Base-by-base conservation (phyloP, 768 basidiomycete genomes). In the Clitopilus passeckerianus region DNA sequence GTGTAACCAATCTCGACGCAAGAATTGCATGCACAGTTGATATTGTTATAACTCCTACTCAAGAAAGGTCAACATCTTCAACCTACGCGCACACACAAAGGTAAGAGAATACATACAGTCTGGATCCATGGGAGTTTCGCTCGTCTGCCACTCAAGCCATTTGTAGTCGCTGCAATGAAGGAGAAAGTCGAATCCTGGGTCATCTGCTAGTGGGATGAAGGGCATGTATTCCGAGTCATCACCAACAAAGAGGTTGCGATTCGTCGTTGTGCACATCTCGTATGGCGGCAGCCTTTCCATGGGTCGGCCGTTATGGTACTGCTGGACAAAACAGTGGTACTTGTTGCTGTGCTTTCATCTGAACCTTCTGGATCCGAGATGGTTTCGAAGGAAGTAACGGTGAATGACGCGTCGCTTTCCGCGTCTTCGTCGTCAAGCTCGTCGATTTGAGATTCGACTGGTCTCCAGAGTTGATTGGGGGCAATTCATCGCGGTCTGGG, bases 161-260 rank as follows among this genome's bases (percentile, higher is more conserved):
- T 65, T 67, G 67, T 87, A 80, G 5, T 80, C 74, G 14, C 65
- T 56, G 1, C 71, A 64, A 62, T 87, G 80, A 15, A 55, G 64
- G 2, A 50, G 30, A 34, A 68, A 70, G 54, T 82, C 63, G 62
- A 90, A 91, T 0, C 53, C 64, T 2, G 78, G 76, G 46, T 90
- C 87, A 64, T 90, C 87, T 0, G 81, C 75, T 56, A 82, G 83
- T 1, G 87, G 87, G 6, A 88, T 69, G 66, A 88, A 90, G 1
- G 76, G 74, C 76, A 89, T 79, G 20, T 72, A 68, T 60, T 77
- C 73, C 6, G 82, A 71, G 59, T 89, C 88, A 60, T 89, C 87
- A 3, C 84, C 86, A 16, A 74, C 72, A 50, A 78, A 74, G 15
- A 85, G 71, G 52, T 74, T 85, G 52, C 77, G 75, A 10, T 67